Conservation (phyloP, 2,329 filamentous ascomycete species). For the Dothiorella sarmentorum region DNA sequence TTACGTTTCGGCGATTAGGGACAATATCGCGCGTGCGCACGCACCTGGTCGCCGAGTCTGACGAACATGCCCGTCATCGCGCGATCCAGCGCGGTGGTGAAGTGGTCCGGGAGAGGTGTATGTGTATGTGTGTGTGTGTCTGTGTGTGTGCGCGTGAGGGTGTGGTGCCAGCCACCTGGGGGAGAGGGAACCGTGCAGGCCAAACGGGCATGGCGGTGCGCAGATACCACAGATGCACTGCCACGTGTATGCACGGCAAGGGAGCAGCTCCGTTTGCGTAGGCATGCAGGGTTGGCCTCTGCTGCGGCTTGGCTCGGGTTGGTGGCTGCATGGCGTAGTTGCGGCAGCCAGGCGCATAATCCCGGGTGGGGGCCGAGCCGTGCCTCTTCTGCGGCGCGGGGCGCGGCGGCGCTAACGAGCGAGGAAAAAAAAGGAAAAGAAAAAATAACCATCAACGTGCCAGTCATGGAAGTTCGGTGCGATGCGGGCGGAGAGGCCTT, state of each 20-base stretch:
- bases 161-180: too few species aligned
- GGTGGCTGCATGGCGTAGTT: neutral
- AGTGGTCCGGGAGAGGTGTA: neutral
- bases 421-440: neutral
- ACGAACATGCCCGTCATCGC: conserved; percentile 14
- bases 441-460: too few species aligned
- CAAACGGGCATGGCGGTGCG: neutral
- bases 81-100: conserved; percentile 6
- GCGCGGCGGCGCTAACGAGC: conserved; percentile 10
- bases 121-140: neutral
- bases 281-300: neutral
- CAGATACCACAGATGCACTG: conserved; percentile 19
- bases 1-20: too few species aligned
- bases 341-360: neutral
- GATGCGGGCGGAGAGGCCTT: neutral
- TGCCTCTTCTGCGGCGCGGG: conserved; percentile 14
- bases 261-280: conserved; percentile 1
- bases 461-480: too few species aligned
- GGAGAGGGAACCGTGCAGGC: neutral
- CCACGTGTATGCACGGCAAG: conserved; percentile 20
- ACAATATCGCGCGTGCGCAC: too few species aligned
- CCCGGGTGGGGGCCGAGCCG: conserved; percentile 17
- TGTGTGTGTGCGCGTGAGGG: neutral
- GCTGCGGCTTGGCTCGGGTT: neutral
- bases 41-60: neutral